These are phyloP conservation scores for Allium fistulosum DNA, from an alignment of 106 monocot genomes.

Conservation along the genomic window DNA sequence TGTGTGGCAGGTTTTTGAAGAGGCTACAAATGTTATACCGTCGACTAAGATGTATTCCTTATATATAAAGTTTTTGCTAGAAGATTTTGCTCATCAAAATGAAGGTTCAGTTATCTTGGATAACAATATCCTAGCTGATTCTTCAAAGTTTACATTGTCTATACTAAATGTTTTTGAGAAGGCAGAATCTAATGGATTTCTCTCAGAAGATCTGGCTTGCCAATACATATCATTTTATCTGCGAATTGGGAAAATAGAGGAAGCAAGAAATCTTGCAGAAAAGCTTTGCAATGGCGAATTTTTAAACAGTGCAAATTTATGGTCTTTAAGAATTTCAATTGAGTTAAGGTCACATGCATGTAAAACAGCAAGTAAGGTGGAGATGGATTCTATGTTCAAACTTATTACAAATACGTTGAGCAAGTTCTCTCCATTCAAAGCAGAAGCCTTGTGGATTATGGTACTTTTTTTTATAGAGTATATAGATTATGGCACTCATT, in stretches of 20 bases:
- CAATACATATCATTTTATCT: constrained; percentile 42
- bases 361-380: constrained; percentile 26
- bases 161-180: constrained; percentile 42
- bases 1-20: constrained; percentile 47
- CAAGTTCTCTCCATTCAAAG: constrained; percentile 29
- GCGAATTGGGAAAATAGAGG: constrained; percentile 38
- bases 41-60: constrained; percentile 62
- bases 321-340: constrained; percentile 39
- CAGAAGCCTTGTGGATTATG: constrained; percentile 57
- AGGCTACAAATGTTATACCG: constrained; percentile 40
- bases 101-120: constrained; percentile 13
- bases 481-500: no score
- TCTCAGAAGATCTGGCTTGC: constrained; percentile 54
- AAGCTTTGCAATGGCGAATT: constrained; percentile 46
- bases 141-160: constrained; percentile 26
- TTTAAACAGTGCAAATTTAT: constrained; percentile 36
- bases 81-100: constrained; percentile 16
- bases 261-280: constrained; percentile 41
- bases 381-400: constrained; percentile 27
- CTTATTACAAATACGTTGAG: constrained; percentile 26
- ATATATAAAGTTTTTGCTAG: constrained; percentile 45
- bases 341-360: constrained; percentile 41
- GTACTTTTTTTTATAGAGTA: constrained; percentile 9
- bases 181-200: constrained; percentile 36
- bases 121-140: constrained; percentile 11